Base-by-base conservation (phyloP, 2,329 filamentous ascomycete genomes). In the Penicillium nordicum region DNA sequence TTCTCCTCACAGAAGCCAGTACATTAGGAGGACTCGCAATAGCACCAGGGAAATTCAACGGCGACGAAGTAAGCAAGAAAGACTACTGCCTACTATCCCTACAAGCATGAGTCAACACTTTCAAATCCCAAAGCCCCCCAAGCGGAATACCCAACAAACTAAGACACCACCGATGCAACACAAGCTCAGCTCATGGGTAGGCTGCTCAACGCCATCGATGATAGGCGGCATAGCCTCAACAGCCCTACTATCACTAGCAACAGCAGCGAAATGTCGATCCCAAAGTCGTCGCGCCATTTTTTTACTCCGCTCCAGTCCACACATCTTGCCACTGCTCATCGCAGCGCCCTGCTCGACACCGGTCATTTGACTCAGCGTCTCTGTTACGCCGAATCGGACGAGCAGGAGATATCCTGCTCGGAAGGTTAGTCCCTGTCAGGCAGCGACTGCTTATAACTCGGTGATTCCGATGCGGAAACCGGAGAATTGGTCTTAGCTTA, bases 401-500 rank as follows among this genome's bases (percentile, higher is more conserved):
- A 65, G 46, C 9, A 66, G 46, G 11, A 69, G 67, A 32, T 67
- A 64, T 1, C 67, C 66, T 4, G 47, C 37, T 0, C 30, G 51
- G 29, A 69, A 64, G 1, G 43, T 53, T n/a, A 62, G 27, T 1
- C 57, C 58, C 46, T 69, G 61, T 16, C 60, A 50, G 6, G 40
- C 18, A 3, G 67, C 66, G 3, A 68, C 55, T 5, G 46, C 57
- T 25, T 65, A 57, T 6, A 69, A 57, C 10, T 67, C 62, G 3
- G 46, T 12, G 2, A 48, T 34, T 3, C 57, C 54, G 2, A 69
- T 66, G 3, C 56, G 58, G 43, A 60, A 62, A 1, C 48, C 53
- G 16, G 82, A 84, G 60, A 81, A 78, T 1, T 84, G 74, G 56
- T 87, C 79, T 37, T 84, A 84, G 46, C 77, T 64, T 51, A 87